Evolutionary conservation across 352 stramenopile genomes (phyloP), one percentile per base, ranked within the genome.

Genomic region (Globisporangium radiosum): DNA sequence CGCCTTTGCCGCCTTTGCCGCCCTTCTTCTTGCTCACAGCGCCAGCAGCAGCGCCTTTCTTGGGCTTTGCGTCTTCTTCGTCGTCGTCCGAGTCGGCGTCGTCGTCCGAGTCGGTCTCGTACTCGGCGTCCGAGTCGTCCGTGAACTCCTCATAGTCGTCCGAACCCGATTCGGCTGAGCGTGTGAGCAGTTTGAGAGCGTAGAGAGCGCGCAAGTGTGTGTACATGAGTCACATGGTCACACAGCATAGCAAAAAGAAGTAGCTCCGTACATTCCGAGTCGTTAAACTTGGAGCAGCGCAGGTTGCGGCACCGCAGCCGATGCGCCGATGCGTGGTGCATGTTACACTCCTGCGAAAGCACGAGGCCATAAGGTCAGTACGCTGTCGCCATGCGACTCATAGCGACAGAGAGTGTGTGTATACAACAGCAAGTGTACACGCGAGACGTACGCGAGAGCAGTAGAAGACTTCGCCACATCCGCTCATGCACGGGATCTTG

Each of bases 241-340:
- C 25, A 33, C 25, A 33, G 25, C 25, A 33, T 33, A 33, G 25
- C 25, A 33, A 33, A 33, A 2, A 33, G 25, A 33, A 33, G 25
- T 33, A 33, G 47, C 39, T 66, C 11, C 82, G 54, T 85, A 92
- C 83, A 93, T 54, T 93, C 83, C 54, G 81, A 90, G 73, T 94
- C 85, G 63, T 94, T 92, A 50, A 94, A 94, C 69, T 94, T 94
- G 60, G 85, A 92, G 67, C 81, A 94, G 6, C 85, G 83, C 57
- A 94, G 68, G 57, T 94, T 94, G 25, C 82, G 77, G 66, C 85
- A 94, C 9, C 81, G 82, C 33, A 94, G 70, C 55, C 85, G 85
- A 84, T 94, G 85, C n/a, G 85, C 82, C 14, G 82, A 92, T 17
- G 85, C 85, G 70, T 94, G 82, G 71, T 92, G 81, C 80, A 92